These are phyloP conservation scores for Papiliotrema fonsecae DNA, from an alignment of 1,284 basidiomycete species.

Conservation along the genomic window DNA sequence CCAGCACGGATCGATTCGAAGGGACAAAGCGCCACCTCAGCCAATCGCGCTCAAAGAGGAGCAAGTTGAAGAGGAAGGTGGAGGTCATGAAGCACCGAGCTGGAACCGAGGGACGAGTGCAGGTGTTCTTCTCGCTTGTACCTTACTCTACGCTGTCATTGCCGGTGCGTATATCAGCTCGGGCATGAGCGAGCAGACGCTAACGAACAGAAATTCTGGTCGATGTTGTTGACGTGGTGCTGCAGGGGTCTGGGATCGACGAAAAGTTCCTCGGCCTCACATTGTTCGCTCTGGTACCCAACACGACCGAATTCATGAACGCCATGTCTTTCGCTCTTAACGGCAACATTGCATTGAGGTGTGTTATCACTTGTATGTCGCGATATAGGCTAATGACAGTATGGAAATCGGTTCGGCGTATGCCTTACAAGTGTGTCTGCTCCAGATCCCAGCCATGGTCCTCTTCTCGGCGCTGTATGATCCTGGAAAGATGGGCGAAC, in stretches of 20 bases:
- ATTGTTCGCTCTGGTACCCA: slow-evolving; percentile 94
- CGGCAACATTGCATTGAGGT: slow-evolving; percentile 96
- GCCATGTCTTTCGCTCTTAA: slow-evolving; percentile 98
- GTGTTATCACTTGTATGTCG: slow-evolving; percentile 19
- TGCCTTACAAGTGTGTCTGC: slow-evolving; percentile 92
- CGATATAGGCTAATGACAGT: slow-evolving; percentile 51
- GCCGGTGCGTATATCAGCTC: slow-evolving; percentile 61
- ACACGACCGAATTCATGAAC: slow-evolving; percentile 99
- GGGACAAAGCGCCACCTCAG: slow-evolving; percentile 1
- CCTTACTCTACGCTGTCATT: slow-evolving; percentile 89
- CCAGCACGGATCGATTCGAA: slow-evolving; percentile 7
- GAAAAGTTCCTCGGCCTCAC: slow-evolving; percentile 98
- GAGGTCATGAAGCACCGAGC: slow-evolving; percentile 91
- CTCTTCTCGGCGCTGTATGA: slow-evolving; percentile 94
- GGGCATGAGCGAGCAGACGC: neutral
- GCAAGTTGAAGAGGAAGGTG: slow-evolving; percentile 58
- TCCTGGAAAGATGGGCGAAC: slow-evolving; percentile 72
- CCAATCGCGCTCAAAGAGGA: slow-evolving; percentile 4
- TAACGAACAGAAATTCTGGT: slow-evolving; percentile 71
- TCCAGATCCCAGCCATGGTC: slow-evolving; percentile 99
- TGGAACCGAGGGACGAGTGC: slow-evolving; percentile 86
- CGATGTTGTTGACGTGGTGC: slow-evolving; percentile 90
- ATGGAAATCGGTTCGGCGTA: slow-evolving; percentile 99
- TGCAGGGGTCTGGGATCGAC: slow-evolving; percentile 88
- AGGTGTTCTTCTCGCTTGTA: slow-evolving; percentile 81